A percentile compares a stretch with the other conserved stretches of the same genome.
Conservation (phyloP, 176 grass and related monocot species). For the Musa beccarii region DNA sequence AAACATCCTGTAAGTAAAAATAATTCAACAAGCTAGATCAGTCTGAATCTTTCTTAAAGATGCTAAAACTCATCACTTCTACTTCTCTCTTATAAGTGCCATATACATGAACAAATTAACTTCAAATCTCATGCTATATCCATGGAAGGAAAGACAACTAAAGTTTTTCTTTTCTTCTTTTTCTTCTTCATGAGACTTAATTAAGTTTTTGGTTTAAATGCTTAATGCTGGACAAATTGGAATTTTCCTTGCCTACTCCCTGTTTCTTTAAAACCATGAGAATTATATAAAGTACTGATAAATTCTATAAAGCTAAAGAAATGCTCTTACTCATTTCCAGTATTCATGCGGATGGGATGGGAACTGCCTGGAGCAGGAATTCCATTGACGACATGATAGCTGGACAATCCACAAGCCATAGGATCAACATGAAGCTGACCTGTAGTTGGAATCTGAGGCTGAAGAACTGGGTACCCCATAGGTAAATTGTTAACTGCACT, state of each 20-base stretch:
- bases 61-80: too few species aligned
- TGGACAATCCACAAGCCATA: slow-evolving; percentile 48
- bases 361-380: slow-evolving; percentile 64
- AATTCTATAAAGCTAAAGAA: not conserved
- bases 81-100: too few species aligned
- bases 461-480: slow-evolving; percentile 91
- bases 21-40: too few species aligned
- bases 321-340: slow-evolving; percentile 76
- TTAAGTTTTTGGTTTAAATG: not conserved
- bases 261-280: not conserved
- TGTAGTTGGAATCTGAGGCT: slow-evolving; percentile 55
- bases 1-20: too few species aligned
- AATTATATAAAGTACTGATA: not conserved
- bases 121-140: not conserved
- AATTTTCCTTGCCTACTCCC: not conserved
- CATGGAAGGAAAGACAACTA: not conserved
- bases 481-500: slow-evolving; percentile 87
- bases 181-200: not conserved
- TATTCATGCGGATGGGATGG: slow-evolving; percentile 74
- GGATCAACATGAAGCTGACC: slow-evolving; percentile 59
- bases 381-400: slow-evolving; percentile 73
- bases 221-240: not conserved
- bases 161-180: not conserved
- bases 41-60: too few species aligned
- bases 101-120: too few species aligned